A percentile compares a stretch with the other conserved stretches of the same genome.
Evolutionary conservation across 805 yeast genomes (phyloP).

Genomic region (Metschnikowia borealis): DNA sequence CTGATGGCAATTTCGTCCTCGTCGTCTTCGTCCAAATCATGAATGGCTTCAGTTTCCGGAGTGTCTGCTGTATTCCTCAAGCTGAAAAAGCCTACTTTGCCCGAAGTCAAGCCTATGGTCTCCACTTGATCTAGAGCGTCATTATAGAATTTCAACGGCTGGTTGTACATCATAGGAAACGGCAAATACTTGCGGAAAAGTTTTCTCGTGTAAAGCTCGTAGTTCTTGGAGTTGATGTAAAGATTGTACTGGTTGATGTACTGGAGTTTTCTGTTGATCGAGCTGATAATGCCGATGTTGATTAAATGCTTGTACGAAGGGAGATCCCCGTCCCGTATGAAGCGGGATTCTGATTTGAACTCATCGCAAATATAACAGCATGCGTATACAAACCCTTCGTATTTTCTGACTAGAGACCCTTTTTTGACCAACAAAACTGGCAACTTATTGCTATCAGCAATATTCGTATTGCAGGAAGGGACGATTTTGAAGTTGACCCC

Average conservation of each 20-base stretch:
- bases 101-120: conserved; percentile 27
- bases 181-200: conserved; percentile 51
- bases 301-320: conserved; percentile 27
- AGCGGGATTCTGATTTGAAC: conserved; percentile 12
- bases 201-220: conserved; percentile 56
- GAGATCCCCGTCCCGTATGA: conserved; percentile 13
- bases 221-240: conserved; percentile 54
- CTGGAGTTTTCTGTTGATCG: conserved; percentile 38
- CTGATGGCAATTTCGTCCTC: conserved; percentile 29
- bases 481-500: conserved; percentile 32
- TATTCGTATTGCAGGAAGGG: conserved; percentile 55
- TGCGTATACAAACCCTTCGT: conserved; percentile 42
- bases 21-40: conserved; percentile 19
- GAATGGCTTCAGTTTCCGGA: conserved; percentile 27
- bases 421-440: conserved; percentile 41
- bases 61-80: conserved; percentile 20
- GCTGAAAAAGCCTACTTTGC: conserved; percentile 28
- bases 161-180: conserved; percentile 72
- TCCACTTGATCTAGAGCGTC: conserved; percentile 33
- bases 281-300: conserved; percentile 43
- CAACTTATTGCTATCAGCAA: conserved; percentile 45
- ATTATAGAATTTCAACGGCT: conserved; percentile 48
- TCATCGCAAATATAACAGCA: conserved; percentile 25
- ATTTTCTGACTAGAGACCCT: conserved; percentile 17
- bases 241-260: conserved; percentile 54